These are phyloP conservation scores for Pseudomonodictys pantanalensis DNA, from an alignment of 495 filamentous ascomycete genomes.

Conservation along the genomic window DNA sequence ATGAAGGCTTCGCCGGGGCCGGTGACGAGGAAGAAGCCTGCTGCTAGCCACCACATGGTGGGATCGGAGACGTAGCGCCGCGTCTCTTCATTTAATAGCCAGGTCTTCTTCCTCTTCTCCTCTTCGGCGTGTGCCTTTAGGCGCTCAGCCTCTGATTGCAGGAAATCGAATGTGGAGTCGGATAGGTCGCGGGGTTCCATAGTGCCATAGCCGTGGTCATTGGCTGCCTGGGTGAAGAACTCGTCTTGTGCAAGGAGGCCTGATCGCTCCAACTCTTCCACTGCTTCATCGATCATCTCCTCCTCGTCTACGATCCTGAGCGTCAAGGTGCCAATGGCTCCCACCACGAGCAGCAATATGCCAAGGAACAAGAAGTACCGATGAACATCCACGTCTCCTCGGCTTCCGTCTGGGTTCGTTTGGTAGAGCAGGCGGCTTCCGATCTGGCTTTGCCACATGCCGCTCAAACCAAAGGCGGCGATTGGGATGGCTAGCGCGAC, in stretches of 20 bases:
- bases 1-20: slow-evolving; percentile 95
- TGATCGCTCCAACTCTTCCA: slow-evolving; percentile 77
- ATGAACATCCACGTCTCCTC: slow-evolving; percentile 81
- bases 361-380: slow-evolving; percentile 82
- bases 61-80: slow-evolving; percentile 75
- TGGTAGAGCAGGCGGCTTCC: slow-evolving; percentile 76
- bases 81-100: slow-evolving; percentile 85
- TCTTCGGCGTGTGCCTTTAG: slow-evolving; percentile 56
- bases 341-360: slow-evolving; percentile 61
- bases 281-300: slow-evolving; percentile 80
- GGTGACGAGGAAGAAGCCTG: slow-evolving; percentile 89
- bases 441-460: slow-evolving; percentile 91
- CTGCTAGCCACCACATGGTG: slow-evolving; percentile 92
- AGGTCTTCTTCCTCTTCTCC: slow-evolving; percentile 72
- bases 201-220: slow-evolving; percentile 54
- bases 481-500: slow-evolving; percentile 88
- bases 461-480: slow-evolving; percentile 85
- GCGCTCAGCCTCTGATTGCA: slow-evolving; percentile 46
- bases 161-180: slow-evolving; percentile 49
- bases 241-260: slow-evolving; percentile 72
- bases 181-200: slow-evolving; percentile 48
- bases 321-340: slow-evolving; percentile 68
- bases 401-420: slow-evolving; percentile 54
- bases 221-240: slow-evolving; percentile 50
- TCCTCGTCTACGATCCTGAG: slow-evolving; percentile 66